phyloP scores from a whole-genome alignment of 768 basidiomycete genomes.

The Boletus patriciae region DNA sequence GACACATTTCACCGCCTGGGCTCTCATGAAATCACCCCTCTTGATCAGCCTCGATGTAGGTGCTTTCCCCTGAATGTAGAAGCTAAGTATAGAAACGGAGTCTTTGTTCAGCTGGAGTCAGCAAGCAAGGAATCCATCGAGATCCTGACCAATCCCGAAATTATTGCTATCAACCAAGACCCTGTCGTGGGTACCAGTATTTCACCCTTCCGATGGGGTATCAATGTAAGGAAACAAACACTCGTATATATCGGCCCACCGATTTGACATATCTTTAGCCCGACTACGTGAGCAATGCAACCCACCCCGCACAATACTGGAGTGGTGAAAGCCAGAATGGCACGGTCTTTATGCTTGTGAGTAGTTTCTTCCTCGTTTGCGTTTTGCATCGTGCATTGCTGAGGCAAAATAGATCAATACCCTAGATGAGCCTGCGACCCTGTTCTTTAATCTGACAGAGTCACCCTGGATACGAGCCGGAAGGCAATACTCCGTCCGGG shows the following conservation, averaged over 20 bases:
- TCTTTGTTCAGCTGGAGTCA: constrained; percentile 43
- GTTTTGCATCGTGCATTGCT: neutral
- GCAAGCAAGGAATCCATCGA: constrained; percentile 51
- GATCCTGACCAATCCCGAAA: constrained; percentile 62
- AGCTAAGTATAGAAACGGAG: neutral
- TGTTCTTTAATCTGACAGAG: constrained; percentile 65
- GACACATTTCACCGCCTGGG: constrained; percentile 73
- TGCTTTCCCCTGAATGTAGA: constrained; percentile 10
- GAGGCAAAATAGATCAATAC: constrained; percentile 52
- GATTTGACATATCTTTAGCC: constrained; percentile 23
- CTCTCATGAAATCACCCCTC: constrained; percentile 67
- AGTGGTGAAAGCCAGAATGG: constrained; percentile 65
- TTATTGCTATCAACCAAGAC: constrained; percentile 70
- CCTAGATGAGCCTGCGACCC: constrained; percentile 51
- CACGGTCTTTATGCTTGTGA: constrained; percentile 65
- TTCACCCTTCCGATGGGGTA: constrained; percentile 67
- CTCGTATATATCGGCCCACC: neutral
- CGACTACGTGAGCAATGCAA: constrained; percentile 40
- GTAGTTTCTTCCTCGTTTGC: constrained; percentile 5
- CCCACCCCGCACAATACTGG: constrained; percentile 71
- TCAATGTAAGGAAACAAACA: constrained; percentile 47
- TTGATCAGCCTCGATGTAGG: constrained; percentile 60
- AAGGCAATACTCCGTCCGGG: constrained; percentile 62
- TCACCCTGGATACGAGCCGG: constrained; percentile 73
- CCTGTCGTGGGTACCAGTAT: constrained; percentile 58